A percentile compares a stretch with the other conserved stretches of the same genome.
phyloP scores from a whole-genome alignment of 331 rosid genomes.

The Ulmus americana region DNA sequence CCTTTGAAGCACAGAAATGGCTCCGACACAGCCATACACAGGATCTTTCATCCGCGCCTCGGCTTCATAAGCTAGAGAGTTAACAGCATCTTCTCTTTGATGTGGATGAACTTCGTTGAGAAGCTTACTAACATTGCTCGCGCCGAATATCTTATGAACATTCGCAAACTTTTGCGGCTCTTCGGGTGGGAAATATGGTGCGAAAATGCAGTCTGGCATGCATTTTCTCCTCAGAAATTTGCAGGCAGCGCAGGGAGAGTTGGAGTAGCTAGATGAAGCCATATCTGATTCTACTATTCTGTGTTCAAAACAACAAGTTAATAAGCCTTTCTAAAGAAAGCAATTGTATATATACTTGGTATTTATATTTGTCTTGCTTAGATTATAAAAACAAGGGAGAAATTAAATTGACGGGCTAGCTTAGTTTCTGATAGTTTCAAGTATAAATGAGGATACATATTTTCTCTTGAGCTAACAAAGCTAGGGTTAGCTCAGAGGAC shows the following conservation, averaged over 20 bases:
- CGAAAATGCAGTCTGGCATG: conserved; percentile 65
- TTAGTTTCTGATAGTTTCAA: too few species aligned
- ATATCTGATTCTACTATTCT: conserved; percentile 13
- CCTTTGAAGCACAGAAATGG: conserved; percentile 80
- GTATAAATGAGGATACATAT: not conserved
- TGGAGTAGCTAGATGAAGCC: conserved; percentile 69
- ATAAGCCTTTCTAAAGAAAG: too few species aligned
- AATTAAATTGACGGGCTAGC: too few species aligned
- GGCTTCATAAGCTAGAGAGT: conserved; percentile 87
- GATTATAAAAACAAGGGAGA: too few species aligned
- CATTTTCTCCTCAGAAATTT: conserved; percentile 79
- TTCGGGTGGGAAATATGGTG: conserved; percentile 81
- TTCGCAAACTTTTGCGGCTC: conserved; percentile 78
- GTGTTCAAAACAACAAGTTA: too few species aligned
- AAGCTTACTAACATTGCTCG: conserved; percentile 82
- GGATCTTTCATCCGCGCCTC: conserved; percentile 86
- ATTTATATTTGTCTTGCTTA: too few species aligned
- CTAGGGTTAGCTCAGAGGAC: conserved; percentile 33
- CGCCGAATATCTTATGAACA: conserved; percentile 90
- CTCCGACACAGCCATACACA: conserved; percentile 86
- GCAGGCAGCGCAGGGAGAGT: conserved; percentile 93
- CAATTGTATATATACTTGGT: too few species aligned
- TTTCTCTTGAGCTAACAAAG: conserved; percentile 6
- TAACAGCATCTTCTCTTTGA: conserved; percentile 86
- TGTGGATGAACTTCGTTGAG: conserved; percentile 71